These are phyloP conservation scores for Sporothrix phasma DNA, from an alignment of 2,329 filamentous ascomycete species.

Conservation along the genomic window DNA sequence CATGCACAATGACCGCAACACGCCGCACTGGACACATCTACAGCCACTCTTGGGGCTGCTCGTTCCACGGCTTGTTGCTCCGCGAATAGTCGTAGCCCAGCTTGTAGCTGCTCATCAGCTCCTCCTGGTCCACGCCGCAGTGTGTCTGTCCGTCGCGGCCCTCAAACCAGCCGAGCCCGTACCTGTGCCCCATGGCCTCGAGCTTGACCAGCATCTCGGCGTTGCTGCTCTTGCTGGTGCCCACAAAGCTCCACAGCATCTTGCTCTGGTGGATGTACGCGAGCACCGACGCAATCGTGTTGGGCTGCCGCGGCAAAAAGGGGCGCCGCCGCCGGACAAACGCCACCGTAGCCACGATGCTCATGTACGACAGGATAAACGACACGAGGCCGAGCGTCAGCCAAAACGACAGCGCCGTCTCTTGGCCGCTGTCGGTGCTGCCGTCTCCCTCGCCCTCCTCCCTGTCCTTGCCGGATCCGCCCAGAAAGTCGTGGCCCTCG, in stretches of 20 bases:
- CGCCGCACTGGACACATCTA: conserved; percentile 7
- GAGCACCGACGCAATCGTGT: conserved; percentile 65
- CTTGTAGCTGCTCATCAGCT: conserved; percentile 54
- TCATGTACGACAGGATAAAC: conserved; percentile 57
- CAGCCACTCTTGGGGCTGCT: conserved; percentile 30
- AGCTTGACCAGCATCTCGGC: conserved; percentile 52
- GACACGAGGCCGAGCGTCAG: conserved; percentile 52
- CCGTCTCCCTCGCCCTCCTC: conserved; percentile 21
- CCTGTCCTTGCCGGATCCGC: conserved; percentile 16
- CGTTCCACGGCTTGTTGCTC: conserved; percentile 43
- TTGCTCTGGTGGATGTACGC: conserved; percentile 72
- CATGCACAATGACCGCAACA: too few relatives aligned
- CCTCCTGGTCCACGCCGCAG: conserved; percentile 70
- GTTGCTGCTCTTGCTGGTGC: conserved; percentile 53
- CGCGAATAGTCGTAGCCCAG: conserved; percentile 46
- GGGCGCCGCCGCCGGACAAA: conserved; percentile 54
- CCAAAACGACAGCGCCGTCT: conserved; percentile 56
- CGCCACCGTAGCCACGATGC: conserved; percentile 47
- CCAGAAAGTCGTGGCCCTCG: conserved; percentile 50
- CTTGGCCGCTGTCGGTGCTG: conserved; percentile 44
- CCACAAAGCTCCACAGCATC: conserved; percentile 68
- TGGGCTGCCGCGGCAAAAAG: conserved; percentile 68
- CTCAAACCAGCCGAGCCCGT: conserved; percentile 67
- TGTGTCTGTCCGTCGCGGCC: conserved; percentile 64
- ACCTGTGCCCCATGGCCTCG: conserved; percentile 39